phyloP scores from a whole-genome alignment of 768 basidiomycete species.

The Megacollybia marginata region DNA sequence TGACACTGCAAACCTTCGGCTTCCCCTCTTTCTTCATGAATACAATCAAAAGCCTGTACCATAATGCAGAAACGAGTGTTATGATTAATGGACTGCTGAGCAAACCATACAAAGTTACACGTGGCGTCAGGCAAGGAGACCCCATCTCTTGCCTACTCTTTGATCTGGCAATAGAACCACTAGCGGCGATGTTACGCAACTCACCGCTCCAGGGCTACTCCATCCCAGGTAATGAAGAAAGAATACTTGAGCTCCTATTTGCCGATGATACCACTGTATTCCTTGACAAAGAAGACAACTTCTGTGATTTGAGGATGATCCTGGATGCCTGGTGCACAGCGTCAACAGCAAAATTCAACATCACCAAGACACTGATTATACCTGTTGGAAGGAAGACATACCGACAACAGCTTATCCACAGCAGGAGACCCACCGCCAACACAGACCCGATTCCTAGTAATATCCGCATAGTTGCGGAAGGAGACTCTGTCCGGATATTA shows the following conservation, averaged over 20 bases:
- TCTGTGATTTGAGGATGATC: constrained; percentile 2
- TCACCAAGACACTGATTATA: constrained; percentile 21
- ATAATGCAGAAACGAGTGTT: too few species aligned
- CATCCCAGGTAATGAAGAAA: constrained; percentile 4
- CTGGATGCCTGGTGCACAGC: constrained; percentile 20
- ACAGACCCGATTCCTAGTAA: background rate
- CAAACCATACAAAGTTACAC: too few species aligned
- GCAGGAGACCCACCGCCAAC: background rate
- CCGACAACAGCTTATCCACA: constrained; percentile 1
- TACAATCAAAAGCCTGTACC: too few species aligned
- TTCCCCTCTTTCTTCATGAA: too few species aligned
- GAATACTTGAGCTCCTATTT: constrained; percentile 16
- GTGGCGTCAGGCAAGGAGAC: too few species aligned
- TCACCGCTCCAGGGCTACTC: too few species aligned
- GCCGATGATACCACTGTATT: constrained; percentile 15
- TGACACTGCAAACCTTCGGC: too few species aligned
- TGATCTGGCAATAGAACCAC: too few species aligned
- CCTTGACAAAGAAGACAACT: constrained; percentile 2
- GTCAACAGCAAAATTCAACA: constrained; percentile 21
- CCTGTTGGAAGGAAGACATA: constrained; percentile 15
- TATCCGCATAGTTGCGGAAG: constrained; percentile 6
- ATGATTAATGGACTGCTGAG: too few species aligned
- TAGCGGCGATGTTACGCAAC: too few species aligned
- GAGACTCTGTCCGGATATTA: background rate
- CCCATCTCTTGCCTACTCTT: too few species aligned